Base-by-base conservation (phyloP, 31 red algal species). In the Odonthalia washingtoniensis region DNA sequence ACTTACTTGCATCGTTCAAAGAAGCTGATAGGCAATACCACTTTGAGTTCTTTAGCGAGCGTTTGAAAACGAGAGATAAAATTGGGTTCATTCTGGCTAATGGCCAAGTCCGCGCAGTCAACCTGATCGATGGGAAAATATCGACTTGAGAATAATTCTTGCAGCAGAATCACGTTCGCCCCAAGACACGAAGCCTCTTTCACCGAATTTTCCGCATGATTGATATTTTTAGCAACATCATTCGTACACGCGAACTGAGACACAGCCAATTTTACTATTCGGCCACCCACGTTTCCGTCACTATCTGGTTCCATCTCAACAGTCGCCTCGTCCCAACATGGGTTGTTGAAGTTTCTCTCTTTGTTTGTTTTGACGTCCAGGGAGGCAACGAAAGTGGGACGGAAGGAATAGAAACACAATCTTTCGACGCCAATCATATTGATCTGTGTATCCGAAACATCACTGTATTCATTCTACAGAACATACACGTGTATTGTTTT, bases 91-190 rank as follows among this genome's bases (percentile, higher is more conserved):
- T 88, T 69, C 31, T 86, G 36, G 49, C 92, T 78, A 24, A 91
- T 76, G 24, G 96, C 96, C 66, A 95, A 73, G 35, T 86, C 65
- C 45, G 91, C 75, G 93, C 84, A 94, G 30, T 83, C 85, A 86
- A 89, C 79, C 49, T 90, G 89, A 33, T 85, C 74, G 65, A 92
- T 88, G 40, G 92, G 93, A 86, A 98, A 98, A 81, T 98, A 98
- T 2, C 73, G 74, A 5, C 86, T 79, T 21, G 85, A 80, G 76
- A 98, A 98, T 37, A 98, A 86, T 72, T 98, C 96, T 49, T 94
- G 96, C n/a, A 95, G 82, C 34, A 98, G 67, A 31, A 95, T 90
- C 31, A 98, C 87, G 4, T 93, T 85, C 9, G 92, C 92, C 21
- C 89, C 93, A 40, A 93, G 81, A 46, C 86, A 70, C 32, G 87